Base-by-base conservation (phyloP, 805 yeast genomes). In the Lipomyces chichibuensis region DNA sequence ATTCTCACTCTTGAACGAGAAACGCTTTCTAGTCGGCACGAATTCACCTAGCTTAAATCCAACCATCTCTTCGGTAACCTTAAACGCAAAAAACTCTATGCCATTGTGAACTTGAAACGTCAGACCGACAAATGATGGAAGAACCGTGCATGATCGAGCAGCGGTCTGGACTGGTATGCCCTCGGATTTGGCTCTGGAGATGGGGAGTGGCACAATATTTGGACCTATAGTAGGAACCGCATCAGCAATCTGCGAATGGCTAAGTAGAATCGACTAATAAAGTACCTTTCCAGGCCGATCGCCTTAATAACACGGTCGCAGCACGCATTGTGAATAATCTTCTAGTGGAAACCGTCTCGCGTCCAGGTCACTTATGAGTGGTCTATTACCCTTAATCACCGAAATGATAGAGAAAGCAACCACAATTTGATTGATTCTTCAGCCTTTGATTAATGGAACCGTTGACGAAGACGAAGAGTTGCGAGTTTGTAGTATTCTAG, bases 61-160 rank as follows among this genome's bases (percentile, higher is more conserved):
- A 67, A 95, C 97, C 99, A 95, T 95, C 74, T 95, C 95, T 76
- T 95, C 98, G 8, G 89, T 86, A 25, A 95, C 85, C 71, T 88
- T 91, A 62, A 95, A 84, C 61, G 92, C 91, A 52, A 92, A 96
- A 76, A 93, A 95, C 73, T 92, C 96, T 76, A 89, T 91, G 35
- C 99, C 99, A 79, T 95, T 95, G 80, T 95, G 99, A 46, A 95
- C 91, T 79, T 95, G 97, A 78, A 95, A 95, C 74, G 88, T 89
- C 65, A 95, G 82, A 3, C 99, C 99, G 43, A 95, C 97, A 79
- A 95, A 94, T 77, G 92, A 96, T 25, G 99, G 99, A 60, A 95
- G 81, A 63, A 95, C 91, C 23, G 98, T 95, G 76, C 98, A 95
- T 46, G 94, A 82, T 77, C 99, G 86, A 55, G 98, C 97, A 74